These are phyloP conservation scores for Xylaria sp. DNA, from an alignment of 2,329 filamentous ascomycete genomes.

Conservation along the genomic window DNA sequence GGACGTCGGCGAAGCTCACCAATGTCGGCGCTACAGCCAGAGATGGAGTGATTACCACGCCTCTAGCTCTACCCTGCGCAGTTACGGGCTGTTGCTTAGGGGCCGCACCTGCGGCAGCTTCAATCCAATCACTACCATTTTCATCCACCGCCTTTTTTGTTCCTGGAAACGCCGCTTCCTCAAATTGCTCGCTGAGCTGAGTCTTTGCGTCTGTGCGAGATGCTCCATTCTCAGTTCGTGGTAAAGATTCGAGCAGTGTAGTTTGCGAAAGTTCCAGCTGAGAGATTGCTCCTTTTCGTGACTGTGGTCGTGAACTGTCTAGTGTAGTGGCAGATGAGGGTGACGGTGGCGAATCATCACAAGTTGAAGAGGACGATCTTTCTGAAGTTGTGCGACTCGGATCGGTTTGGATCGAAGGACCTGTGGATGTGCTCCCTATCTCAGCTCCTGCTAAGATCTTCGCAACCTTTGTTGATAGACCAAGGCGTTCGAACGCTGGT, in stretches of 20 bases:
- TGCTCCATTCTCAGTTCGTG: slow-evolving; percentile 32
- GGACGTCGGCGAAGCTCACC: slow-evolving; percentile 40
- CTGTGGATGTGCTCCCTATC: slow-evolving; percentile 40
- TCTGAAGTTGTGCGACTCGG: slow-evolving; percentile 51
- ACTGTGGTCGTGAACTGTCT: slow-evolving; percentile 58
- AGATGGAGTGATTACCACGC: slow-evolving; percentile 32
- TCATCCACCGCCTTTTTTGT: slow-evolving; percentile 23
- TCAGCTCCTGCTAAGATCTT: slow-evolving; percentile 41
- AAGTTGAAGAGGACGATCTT: slow-evolving; percentile 56
- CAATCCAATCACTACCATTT: slow-evolving; percentile 44
- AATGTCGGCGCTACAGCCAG: slow-evolving; percentile 41
- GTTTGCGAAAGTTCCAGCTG: slow-evolving; percentile 37
- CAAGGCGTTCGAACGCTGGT: slow-evolving; percentile 47
- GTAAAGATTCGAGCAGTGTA: slow-evolving; percentile 11
- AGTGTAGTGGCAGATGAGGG: slow-evolving; percentile 55
- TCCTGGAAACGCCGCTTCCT: slow-evolving; percentile 26
- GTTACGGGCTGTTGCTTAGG: slow-evolving; percentile 39
- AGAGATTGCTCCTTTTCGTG: slow-evolving; percentile 50
- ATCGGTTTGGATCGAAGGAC: slow-evolving; percentile 43
- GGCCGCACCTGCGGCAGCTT: slow-evolving; percentile 43
- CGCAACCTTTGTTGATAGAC: slow-evolving; percentile 44
- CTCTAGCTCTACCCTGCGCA: slow-evolving; percentile 28
- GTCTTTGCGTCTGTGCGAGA: slow-evolving; percentile 28
- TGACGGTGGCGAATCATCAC: slow-evolving; percentile 54
- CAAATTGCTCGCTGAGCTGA: slow-evolving; percentile 27